Evolutionary conservation across 2,329 filamentous ascomycete species (phyloP).

Genomic region (Aureobasidium sp.): DNA sequence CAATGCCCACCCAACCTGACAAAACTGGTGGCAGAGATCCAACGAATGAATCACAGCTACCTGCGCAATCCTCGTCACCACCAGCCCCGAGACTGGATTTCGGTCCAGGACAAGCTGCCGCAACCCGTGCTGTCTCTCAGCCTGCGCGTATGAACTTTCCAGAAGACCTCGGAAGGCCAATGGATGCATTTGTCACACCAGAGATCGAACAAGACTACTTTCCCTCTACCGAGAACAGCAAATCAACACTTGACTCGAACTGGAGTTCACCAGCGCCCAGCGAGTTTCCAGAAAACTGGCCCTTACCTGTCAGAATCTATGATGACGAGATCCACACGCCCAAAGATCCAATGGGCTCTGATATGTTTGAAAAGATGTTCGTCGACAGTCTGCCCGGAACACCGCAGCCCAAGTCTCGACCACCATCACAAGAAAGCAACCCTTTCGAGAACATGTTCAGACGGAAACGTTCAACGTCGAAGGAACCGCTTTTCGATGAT

Average conservation of each 20-base stretch:
- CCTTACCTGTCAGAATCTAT: conserved; percentile 1
- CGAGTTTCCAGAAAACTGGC: conserved; percentile 16
- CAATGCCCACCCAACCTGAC: not conserved
- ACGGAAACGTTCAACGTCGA: not conserved
- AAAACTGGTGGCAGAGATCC: not conserved
- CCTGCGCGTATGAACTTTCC: not conserved
- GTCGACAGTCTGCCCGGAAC: conserved; percentile 24
- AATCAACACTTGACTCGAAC: conserved; percentile 4
- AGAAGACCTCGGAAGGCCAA: not conserved
- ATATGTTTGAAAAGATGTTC: conserved; percentile 27
- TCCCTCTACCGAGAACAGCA: conserved; percentile 1
- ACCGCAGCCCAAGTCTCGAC: conserved; percentile 3
- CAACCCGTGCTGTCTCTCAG: not conserved
- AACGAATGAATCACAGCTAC: not conserved
- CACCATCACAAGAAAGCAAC: conserved; percentile 7
- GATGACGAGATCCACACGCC: conserved; percentile 17
- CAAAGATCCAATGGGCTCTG: conserved; percentile 20
- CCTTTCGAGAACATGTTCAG: conserved; percentile 10
- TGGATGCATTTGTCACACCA: conserved; percentile 8
- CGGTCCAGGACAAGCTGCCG: not conserved
- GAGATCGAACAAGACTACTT: conserved; percentile 8
- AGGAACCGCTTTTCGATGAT: conserved; percentile 7
- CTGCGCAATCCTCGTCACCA: not conserved
- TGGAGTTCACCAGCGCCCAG: not conserved
- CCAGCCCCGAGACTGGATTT: not conserved